Evolutionary conservation across 306 rosid species (phyloP), one percentile per base, ranked within the genome.

Genomic region (Gastrolobium villosum): DNA sequence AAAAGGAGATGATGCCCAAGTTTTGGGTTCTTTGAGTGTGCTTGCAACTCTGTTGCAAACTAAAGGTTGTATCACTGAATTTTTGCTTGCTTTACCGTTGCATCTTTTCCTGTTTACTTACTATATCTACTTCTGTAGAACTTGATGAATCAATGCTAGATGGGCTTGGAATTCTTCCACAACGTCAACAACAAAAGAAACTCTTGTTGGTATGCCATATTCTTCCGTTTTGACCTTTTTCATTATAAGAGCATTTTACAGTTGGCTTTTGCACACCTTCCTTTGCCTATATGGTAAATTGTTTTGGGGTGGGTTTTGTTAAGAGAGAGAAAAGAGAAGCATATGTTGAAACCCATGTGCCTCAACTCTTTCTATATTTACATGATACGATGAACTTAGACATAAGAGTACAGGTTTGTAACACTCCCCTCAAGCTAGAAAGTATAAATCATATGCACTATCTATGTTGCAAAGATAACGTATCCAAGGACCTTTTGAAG

Each of bases 91-190:
- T 40, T 60, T 11, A 32, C 54, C 59, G 63, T 40, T 31, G 50
- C 79, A 71, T 65, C 69, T 70, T 7, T 84, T 73, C 15, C 68
- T 70, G 65, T 74, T 69, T 78, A 67, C 87, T 80, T 66, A 83
- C 32, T 10, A 64, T 60, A 32, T 82, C 59, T 68, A 13, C 66
- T 72, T 85, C 44, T 76, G 65, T 76, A 95, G 99, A 95, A 78
- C 86, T 95, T 76, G 96, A 95, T 44, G 99, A 95, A 74, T 86
- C 97, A 75, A 89, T 89, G 97, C 90, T 91, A 65, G 97, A 95
- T 60, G 94, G 89, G 60, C 95, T 95, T 65, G 99, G 98, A 75
- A 91, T 95, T 71, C 99, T 95, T 84, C 99, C 99, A 15, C 98
- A 89, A 74, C 94, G 99, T 63, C 90, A 90, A 80, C 90, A 95